phyloP scores from a whole-genome alignment of 1,284 basidiomycete genomes.

The Athelia psychrophila region DNA sequence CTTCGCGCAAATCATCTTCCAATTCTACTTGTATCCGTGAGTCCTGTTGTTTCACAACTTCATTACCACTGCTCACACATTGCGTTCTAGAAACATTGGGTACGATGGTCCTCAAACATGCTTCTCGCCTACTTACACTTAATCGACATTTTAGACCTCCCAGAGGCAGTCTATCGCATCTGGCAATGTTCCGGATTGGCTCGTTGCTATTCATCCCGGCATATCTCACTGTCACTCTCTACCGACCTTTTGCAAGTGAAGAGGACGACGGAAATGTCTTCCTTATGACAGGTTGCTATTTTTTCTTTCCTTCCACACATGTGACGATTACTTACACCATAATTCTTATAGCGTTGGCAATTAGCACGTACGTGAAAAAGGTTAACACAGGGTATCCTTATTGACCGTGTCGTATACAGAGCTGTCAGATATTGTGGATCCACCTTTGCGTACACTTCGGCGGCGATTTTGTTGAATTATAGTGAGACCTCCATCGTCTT shows the following conservation, averaged over 20 bases:
- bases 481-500: constrained; percentile 41
- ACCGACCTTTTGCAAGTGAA: constrained; percentile 62
- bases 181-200: constrained; percentile 82
- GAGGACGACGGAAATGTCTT: constrained; percentile 60
- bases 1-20: constrained; percentile 77
- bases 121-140: not conserved
- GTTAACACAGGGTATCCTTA: constrained; percentile 3
- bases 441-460: constrained; percentile 77
- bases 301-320: constrained; percentile 8
- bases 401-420: constrained; percentile 30
- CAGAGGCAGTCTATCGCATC: constrained; percentile 77
- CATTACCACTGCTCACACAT: constrained; percentile 14
- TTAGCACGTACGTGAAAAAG: constrained; percentile 63
- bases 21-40: constrained; percentile 84
- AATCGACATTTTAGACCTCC: constrained; percentile 43
- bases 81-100: constrained; percentile 49
- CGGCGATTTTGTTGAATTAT: constrained; percentile 79
- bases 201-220: constrained; percentile 76
- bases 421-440: constrained; percentile 74
- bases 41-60: constrained; percentile 27
- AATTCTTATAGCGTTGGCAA: constrained; percentile 46
- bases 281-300: constrained; percentile 70
- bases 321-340: constrained; percentile 7
- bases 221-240: constrained; percentile 71
- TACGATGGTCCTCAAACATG: constrained; percentile 22